phyloP scores from a whole-genome alignment of 371 early-diverging fungal genomes.

The Mucor plumbeus region DNA sequence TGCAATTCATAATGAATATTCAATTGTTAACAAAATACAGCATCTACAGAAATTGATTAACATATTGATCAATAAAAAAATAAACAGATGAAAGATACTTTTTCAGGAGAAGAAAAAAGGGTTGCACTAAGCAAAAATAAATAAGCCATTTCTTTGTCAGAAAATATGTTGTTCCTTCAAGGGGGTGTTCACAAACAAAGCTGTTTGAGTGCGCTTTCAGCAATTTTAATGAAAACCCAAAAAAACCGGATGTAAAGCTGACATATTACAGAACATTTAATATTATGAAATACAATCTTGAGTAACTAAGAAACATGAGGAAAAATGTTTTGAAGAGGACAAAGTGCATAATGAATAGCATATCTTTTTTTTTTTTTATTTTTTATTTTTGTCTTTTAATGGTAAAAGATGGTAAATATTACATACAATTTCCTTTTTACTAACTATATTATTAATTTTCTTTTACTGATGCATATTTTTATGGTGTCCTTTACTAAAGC shows the following conservation, averaged over 20 bases:
- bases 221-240: neutral
- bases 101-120: constrained; percentile 1
- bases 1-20: no score
- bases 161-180: neutral
- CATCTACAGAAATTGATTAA: neutral
- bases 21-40: neutral
- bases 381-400: no score
- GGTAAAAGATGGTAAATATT: no score
- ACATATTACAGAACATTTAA: no score
- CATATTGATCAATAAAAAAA: neutral
- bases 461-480: no score
- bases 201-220: neutral
- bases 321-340: neutral
- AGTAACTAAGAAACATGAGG: neutral
- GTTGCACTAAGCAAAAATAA: neutral
- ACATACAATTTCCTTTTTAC: no score
- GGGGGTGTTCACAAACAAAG: neutral
- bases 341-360: neutral
- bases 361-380: neutral
- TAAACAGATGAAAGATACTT: neutral
- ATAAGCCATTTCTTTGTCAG: no score
- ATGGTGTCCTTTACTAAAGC: no score
- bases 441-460: no score
- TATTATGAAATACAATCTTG: neutral
- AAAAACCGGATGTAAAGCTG: neutral